Base-by-base conservation (phyloP, 768 basidiomycete genomes). In the Tephrocybe sp. region DNA sequence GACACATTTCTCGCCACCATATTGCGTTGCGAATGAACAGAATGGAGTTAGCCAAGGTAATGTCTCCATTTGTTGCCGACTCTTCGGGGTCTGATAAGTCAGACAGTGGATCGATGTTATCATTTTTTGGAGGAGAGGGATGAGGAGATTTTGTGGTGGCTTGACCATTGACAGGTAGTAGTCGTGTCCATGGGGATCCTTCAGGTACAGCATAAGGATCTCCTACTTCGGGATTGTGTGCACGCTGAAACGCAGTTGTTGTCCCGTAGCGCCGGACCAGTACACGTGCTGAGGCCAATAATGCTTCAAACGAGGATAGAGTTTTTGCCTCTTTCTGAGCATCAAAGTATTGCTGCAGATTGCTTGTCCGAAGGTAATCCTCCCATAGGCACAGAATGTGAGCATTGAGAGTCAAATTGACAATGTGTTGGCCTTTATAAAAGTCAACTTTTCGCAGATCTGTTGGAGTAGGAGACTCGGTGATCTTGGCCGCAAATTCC, bases 371-470 rank as follows among this genome's bases (percentile, higher is more conserved):
- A 24, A 51, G 53, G 21, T 54, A 24, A 5, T 31, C 22, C 53
- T 61, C 55, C 62, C 64, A 65, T 19, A 54, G 50, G 33, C 52
- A 58, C 2, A 63, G 37, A 4, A 64, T 27, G 22, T 57, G 51
- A 37, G 58, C 55, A 37, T 64, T 54, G 31, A 61, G 46, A 3
- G 56, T 49, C 1, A 64, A 24, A 9, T 57, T 48, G 11, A 62
- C 12, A 30, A 30, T 30, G 29, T 30, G 29, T 30, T 6, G 7
- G 12, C 29, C 29, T 7, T 30, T 30, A 12, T 11, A 56, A 44
- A 59, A 63, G 23, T 62, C 61, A 13, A 65, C 64, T 40, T 64
- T 65, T 15, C 43, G 29, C 8, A 65, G 42, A 49, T 65, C 57
- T 13, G 46, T 38, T 11, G 62, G 62, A 16, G 55, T 53, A 5